Evolutionary conservation across 345 rosid genomes (phyloP).

Genomic region (Draba incana): DNA sequence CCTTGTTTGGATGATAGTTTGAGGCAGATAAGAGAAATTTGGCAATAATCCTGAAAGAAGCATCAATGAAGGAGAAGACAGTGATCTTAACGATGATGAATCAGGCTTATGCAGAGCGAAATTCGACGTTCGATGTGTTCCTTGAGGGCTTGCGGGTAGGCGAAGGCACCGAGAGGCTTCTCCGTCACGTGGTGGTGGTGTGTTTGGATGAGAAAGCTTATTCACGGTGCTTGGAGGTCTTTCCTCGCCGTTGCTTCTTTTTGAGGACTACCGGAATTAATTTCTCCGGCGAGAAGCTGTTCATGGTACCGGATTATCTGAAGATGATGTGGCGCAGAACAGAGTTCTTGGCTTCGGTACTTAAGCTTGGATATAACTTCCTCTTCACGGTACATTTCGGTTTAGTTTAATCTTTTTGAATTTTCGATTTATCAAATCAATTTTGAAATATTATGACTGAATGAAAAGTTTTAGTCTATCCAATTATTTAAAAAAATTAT

Average conservation of each 20-base stretch:
- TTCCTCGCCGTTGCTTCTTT: slow-evolving; percentile 47
- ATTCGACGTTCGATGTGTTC: slow-evolving; percentile 56
- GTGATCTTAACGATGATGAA: slow-evolving; percentile 62
- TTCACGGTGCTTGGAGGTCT: slow-evolving; percentile 46
- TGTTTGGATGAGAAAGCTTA: slow-evolving; percentile 54
- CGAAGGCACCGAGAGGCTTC: slow-evolving; percentile 41
- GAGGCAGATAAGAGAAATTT: slow-evolving; percentile 15
- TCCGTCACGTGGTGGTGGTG: slow-evolving; percentile 54
- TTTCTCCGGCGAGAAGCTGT: slow-evolving; percentile 47
- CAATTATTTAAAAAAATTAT: too few relatives aligned
- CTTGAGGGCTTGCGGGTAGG: slow-evolving; percentile 54
- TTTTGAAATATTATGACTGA: too few relatives aligned
- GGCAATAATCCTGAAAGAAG: slow-evolving; percentile 22
- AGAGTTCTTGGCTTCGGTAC: slow-evolving; percentile 47
- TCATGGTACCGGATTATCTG: slow-evolving; percentile 49
- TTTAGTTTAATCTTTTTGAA: too few relatives aligned
- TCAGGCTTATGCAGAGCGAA: slow-evolving; percentile 57
- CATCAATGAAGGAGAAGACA: slow-evolving; percentile 45
- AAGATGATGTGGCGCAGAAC: slow-evolving; percentile 73
- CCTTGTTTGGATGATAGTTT: slow-evolving; percentile 10
- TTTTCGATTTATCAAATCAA: too few relatives aligned
- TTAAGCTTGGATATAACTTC: slow-evolving; percentile 59
- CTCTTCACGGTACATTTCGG: slow-evolving; percentile 53
- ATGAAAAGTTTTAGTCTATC: too few relatives aligned
- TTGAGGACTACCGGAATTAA: slow-evolving; percentile 36